phyloP scores from a whole-genome alignment of 2,329 filamentous ascomycete genomes.

The Raffaelea albimanens region DNA sequence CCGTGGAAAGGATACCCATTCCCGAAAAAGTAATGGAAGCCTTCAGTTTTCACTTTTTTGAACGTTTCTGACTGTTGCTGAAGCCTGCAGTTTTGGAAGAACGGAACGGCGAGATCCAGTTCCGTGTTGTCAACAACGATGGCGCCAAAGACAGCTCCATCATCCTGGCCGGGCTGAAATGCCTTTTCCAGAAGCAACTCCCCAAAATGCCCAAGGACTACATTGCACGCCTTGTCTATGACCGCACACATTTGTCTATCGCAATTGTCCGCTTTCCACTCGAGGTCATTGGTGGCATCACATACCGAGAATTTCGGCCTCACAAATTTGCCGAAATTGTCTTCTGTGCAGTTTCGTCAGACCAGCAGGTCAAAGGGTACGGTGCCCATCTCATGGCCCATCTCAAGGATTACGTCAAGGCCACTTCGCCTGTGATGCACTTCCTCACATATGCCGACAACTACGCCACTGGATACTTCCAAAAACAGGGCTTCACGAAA shows the following conservation, averaged over 20 bases:
- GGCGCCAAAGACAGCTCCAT: slow-evolving; percentile 79
- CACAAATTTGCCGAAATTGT: slow-evolving; percentile 96
- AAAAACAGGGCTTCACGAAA: slow-evolving; percentile 98
- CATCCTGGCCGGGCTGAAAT: slow-evolving; percentile 90
- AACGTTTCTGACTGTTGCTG: too few relatives aligned
- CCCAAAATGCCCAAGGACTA: slow-evolving; percentile 99
- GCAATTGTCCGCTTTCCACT: slow-evolving; percentile 95
- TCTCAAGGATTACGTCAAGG: slow-evolving; percentile 95
- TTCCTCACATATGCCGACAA: slow-evolving; percentile 98
- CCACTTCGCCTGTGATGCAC: slow-evolving; percentile 94
- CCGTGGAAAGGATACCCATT: too few relatives aligned
- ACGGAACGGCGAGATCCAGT: slow-evolving; percentile 88
- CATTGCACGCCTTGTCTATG: slow-evolving; percentile 93
- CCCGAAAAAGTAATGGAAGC: too few relatives aligned
- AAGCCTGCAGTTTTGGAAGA: slow-evolving; percentile 84
- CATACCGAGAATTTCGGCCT: slow-evolving; percentile 86
- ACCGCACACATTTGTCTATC: slow-evolving; percentile 90
- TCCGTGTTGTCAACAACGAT: slow-evolving; percentile 97
- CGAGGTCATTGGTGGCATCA: slow-evolving; percentile 94
- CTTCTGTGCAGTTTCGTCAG: slow-evolving; percentile 93
- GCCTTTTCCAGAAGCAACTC: slow-evolving; percentile 95
- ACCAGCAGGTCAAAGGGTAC: slow-evolving; percentile 98
- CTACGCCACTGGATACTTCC: slow-evolving; percentile 97
- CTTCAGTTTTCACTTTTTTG: too few relatives aligned
- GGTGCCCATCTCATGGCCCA: slow-evolving; percentile 97